Base-by-base conservation (phyloP, 73 alveolate species). In the Tetrahymena borealis region DNA sequence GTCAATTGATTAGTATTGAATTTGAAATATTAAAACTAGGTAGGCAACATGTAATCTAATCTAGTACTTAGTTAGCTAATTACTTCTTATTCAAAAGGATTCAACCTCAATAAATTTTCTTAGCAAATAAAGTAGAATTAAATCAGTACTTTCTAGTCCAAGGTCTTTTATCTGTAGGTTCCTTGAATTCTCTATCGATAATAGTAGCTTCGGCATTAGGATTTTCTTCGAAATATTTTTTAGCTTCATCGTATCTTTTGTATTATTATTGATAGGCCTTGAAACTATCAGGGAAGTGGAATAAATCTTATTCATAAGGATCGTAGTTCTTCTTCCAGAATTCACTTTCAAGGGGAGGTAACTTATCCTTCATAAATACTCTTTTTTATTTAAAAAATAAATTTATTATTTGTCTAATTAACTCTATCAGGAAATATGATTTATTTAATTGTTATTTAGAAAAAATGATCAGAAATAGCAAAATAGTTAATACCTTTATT, bases 91-190 rank as follows among this genome's bases (percentile, higher is more conserved):
- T 60, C 85, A 60, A 60, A 60, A 60, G 28, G n/a, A n/a, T n/a
- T n/a, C n/a, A n/a, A n/a, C n/a, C n/a, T n/a, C 85, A 7, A 60
- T 60, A 60, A 32, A 24, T 35, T 60, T 18, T 60, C n/a, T 15
- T n/a, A 16, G 32, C 28, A 24, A 60, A 24, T 60, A 24, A 60
- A 60, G 28, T 60, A n/a, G 36, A 60, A 60, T 60, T 92, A 92
- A 85, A 93, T 93, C 95, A 93, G 78, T 93, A 93, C 79, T 93
- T 93, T 90, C 93, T 78, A 35, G 90, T 93, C 95, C 95, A 93
- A 33, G 95, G 95, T 32, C 41, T 15, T 18, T 93, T 92, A 93
- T 93, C 91, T 18, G 90, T 85, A 31, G 78, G 40, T 93, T 93
- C 85, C 40, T 90, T 20, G 10, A 60, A 39, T 85, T 93, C 78